Evolutionary conservation across 495 filamentous ascomycete genomes (phyloP), one percentile per base, ranked within the genome.

Genomic region (Hypoxylon crocopeplum): DNA sequence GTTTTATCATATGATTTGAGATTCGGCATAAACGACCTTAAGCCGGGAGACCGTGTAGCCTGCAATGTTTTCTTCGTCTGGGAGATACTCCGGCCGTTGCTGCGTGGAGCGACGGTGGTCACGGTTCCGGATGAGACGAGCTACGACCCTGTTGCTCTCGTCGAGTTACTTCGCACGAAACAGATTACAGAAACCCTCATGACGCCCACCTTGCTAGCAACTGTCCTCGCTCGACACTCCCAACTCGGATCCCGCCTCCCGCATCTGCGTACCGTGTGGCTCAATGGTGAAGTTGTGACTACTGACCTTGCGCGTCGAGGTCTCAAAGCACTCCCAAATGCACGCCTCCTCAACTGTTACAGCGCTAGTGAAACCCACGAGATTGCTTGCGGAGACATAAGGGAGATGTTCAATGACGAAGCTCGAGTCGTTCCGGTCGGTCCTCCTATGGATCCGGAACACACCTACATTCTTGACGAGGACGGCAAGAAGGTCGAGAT

Each of bases 1-100:
- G 85, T 89, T 3, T 76, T 82, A 15, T 88, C 85, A 19, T 89
- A 88, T 57, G 74, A 88, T 59, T 59, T 88, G 50, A 74, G 86
- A 71, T 89, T 88, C 63, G 75, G 63, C 8, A 62, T 88, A 1
- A 84, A 81, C 48, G 84, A 89, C 66, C 70, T 86, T 4, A 70
- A 78, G 19, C 84, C 83, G 0, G 84, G 85, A 2, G 86, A 88
- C 54, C 82, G 86, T 1, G 85, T 88, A 8, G 86, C 86, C 15
- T 89, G 86, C 64, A 89, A 89, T 78, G 86, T 88, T 16, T 89
- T 88, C 63, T 89, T 89, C 66, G 73, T 89, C 44, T 89, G 86
- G 86, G 86, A 89, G 56, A 88, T 88, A n/a, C 51, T 89, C 21
- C 82, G 86, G 8, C 86, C 86, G 8, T 73, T 89, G n/a, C 56